Evolutionary conservation across 2,329 filamentous ascomycete species (phyloP).

Genomic region (Boeremia exigua): DNA sequence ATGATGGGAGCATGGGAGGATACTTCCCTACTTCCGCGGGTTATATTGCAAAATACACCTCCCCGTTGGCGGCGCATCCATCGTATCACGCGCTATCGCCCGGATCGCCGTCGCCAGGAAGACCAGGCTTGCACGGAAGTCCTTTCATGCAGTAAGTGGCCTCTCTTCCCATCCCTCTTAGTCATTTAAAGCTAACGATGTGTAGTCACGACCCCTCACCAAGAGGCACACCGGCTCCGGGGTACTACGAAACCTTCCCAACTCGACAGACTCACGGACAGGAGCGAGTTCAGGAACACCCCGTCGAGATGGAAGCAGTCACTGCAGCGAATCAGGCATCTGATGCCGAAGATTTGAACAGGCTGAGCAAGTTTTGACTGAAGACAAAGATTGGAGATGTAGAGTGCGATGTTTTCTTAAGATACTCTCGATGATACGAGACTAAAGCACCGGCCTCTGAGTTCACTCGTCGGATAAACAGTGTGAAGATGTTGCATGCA

Average conservation of each 20-base stretch:
- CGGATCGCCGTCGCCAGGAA: not conserved
- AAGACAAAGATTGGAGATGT: not conserved
- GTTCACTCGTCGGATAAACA: not conserved
- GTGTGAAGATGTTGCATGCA: not conserved
- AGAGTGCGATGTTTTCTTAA: not conserved
- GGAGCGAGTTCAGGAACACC: not conserved
- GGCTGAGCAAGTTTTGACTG: conserved; percentile 5
- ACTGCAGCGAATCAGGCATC: not conserved
- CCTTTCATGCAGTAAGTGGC: conserved; percentile 1
- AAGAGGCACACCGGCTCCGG: not conserved
- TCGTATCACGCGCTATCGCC: not conserved
- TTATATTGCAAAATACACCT: not conserved
- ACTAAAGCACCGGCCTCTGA: not conserved
- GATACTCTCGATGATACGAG: not conserved
- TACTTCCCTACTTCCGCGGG: not conserved
- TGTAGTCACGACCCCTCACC: not conserved
- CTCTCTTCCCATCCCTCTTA: not conserved
- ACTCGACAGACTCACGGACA: not conserved
- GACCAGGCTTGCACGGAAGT: not conserved
- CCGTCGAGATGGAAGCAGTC: conserved; percentile 12
- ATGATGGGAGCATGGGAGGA: not conserved
- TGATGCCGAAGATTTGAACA: not conserved
- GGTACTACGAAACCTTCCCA: conserved; percentile 3
- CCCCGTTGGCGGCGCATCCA: not conserved
- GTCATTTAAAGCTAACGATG: not conserved